Evolutionary conservation across 2,329 filamentous ascomycete species (phyloP), one percentile per base, ranked within the genome.

Genomic region (Talaromyces sp.): DNA sequence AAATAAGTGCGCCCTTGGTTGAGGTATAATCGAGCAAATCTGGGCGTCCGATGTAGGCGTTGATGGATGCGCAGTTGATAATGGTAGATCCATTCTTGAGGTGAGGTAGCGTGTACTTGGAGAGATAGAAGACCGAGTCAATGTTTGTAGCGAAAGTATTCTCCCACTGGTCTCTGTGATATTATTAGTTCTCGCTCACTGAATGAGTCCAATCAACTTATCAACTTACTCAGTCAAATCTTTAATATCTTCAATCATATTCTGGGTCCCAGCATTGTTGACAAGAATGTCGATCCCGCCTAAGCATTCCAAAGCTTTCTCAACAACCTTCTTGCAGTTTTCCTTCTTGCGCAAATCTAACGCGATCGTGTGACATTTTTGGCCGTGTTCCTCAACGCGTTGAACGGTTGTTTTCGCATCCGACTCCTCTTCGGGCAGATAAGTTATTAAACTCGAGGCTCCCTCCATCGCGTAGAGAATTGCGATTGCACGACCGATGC

Each of bases 1-100:
- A 82, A 4, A 93, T 75, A 59, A 94, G 87, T 49, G 88, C 89
- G 30, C 89, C 89, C 56, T 77, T 77, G 30, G 87, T 90, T 1
- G 86, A 86, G 0, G 89, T 91, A 76, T 94, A 94, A 72, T 94
- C 89, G 44, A 94, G 82, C 2, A 93, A 81, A 64, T 93, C 89
- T 0, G 87, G 86, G 1, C 89, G 87, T 33, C 90, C 90, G 54
- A 91, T 83, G 74, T 93, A 94, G 22, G 86, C 88, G 70, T 93
- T 93, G 69, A 94, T 86, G 29, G 88, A 91, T 41, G 89, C 86
- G 68, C 90, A 91, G 77, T 93, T 94, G 80, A 95, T 91, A 70
- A 95, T 91, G 24, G 84, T 86, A 50, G 84, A 81, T 27, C 90
- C 90, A 16, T 73, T 70, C 66, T 83, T 82, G 84, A 94, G 88